phyloP scores from a whole-genome alignment of 768 basidiomycete species.

The Tricholoma matsutake region DNA sequence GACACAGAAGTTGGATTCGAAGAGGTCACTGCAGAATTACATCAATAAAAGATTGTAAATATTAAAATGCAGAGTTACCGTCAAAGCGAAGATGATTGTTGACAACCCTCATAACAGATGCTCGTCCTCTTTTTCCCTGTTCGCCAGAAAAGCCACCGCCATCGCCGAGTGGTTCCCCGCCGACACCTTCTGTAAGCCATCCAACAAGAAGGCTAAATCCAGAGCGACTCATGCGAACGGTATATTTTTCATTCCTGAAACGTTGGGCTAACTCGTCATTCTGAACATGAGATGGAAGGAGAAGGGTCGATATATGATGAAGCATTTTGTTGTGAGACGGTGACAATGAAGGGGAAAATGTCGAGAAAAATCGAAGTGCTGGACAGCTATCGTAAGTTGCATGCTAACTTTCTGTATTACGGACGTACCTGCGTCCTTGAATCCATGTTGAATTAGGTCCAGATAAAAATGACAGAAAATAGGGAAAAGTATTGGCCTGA shows the following conservation, averaged over 20 bases:
- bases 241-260: constrained; percentile 89
- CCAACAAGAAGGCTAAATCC: constrained; percentile 90
- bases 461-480: constrained; percentile 98
- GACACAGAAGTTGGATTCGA: constrained; percentile 64
- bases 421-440: constrained; percentile 80
- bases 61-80: constrained; percentile 45
- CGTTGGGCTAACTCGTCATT: constrained; percentile 80
- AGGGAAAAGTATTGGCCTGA: constrained; percentile 90
- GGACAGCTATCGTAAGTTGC: constrained; percentile 13
- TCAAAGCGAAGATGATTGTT: constrained; percentile 92
- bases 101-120: constrained; percentile 89
- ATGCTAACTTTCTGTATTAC: constrained; percentile 2
- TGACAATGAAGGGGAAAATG: constrained; percentile 66
- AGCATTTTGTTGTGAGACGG: constrained; percentile 65
- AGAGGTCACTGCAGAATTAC: constrained; percentile 54
- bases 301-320: constrained; percentile 75
- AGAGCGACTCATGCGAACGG: constrained; percentile 84
- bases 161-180: constrained; percentile 79
- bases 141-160: constrained; percentile 81
- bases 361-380: constrained; percentile 75
- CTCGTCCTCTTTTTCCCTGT: constrained; percentile 79
- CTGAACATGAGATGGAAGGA: constrained; percentile 80
- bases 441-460: constrained; percentile 87
- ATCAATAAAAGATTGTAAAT: constrained; percentile 18
- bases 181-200: constrained; percentile 92